Percentiles rank a stretch among this genome's conserved stretches.
Evolutionary conservation across 2,329 filamentous ascomycete species (phyloP).

Genomic region (Cercospora sojina): DNA sequence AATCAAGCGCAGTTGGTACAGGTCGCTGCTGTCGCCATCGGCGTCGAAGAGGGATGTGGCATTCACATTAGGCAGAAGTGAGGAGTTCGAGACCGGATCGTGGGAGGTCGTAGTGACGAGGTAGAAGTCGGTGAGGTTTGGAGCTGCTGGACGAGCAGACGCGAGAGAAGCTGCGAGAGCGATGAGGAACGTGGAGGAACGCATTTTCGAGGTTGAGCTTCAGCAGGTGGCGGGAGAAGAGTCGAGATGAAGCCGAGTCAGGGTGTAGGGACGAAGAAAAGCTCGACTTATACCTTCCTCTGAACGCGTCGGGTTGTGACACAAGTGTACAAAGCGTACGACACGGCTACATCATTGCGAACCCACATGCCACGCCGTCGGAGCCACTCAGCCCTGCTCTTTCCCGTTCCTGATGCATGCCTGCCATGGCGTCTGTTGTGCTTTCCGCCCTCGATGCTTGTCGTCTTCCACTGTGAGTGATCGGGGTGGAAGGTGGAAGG

Average conservation of each 20-base stretch:
- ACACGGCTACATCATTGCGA: neutral
- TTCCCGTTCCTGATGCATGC: neutral
- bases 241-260: neutral
- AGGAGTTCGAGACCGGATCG: slow-evolving; percentile 32
- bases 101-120: slow-evolving; percentile 43
- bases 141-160: slow-evolving; percentile 4
- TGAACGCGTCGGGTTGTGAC: neutral
- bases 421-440: neutral
- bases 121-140: slow-evolving; percentile 36
- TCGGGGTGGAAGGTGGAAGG: neutral
- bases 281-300: neutral
- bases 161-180: slow-evolving; percentile 18
- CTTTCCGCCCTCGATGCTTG: neutral
- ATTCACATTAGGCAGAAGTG: slow-evolving; percentile 38
- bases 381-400: neutral
- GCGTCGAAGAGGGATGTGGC: slow-evolving; percentile 44
- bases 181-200: slow-evolving; percentile 6
- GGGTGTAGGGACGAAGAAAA: neutral
- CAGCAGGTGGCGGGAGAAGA: neutral
- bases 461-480: neutral
- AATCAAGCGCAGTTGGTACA: slow-evolving; percentile 42
- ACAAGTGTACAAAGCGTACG: neutral
- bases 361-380: slow-evolving; percentile 1
- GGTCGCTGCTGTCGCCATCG: slow-evolving; percentile 33
- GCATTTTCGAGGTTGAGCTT: slow-evolving; percentile 9